Base-by-base conservation (phyloP, 352 stramenopile genomes). In the Phytophthora foliorum region DNA sequence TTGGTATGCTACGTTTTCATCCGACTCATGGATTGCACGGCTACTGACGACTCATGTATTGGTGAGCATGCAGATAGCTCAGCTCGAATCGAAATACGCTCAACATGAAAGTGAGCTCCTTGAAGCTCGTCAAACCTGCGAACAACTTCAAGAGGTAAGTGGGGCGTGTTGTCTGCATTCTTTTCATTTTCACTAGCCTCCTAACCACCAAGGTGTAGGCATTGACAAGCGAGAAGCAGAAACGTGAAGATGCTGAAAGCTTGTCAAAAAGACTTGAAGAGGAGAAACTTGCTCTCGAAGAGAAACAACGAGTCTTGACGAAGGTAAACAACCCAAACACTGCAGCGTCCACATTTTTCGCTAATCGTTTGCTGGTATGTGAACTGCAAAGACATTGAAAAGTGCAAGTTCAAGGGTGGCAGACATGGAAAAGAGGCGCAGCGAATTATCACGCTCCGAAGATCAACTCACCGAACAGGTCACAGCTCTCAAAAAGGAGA, bases 241-340 rank as follows among this genome's bases (percentile, higher is more conserved):
- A 55, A 49, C 55, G 58, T 24, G 45, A 48, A 13, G 46, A 60
- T 11, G 50, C 27, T 16, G 72, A 84, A 29, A 57, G 55, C n/a
- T 34, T 71, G 4, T 22, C 31, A n/a, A 77, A 57, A 42, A 66
- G 36, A 3, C 19, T 59, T 2, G 57, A 80, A 19, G 54, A 71
- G 17, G 82, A 88, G 32, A 92, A 91, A 22, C 19, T 67, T 21
- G 22, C 39, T 7, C 55, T 86, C 7, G 79, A 91, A 42, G 81
- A 90, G 5, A 89, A 86, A 25, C 46, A 80, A 4, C 67, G 67
- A 41, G 38, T 54, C 13, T 34, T 81, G 16, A 54, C 45, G 32
- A 84, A 84, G 68, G 80, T 88, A 45, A 51, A 25, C 16, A 38
- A 16, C 41, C 6, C 31, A 36, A 51, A 34, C 7, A 8, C 13